phyloP scores from a whole-genome alignment of 192 early-diverging fungal genomes.

The Rhizoclosmatium globosum region DNA sequence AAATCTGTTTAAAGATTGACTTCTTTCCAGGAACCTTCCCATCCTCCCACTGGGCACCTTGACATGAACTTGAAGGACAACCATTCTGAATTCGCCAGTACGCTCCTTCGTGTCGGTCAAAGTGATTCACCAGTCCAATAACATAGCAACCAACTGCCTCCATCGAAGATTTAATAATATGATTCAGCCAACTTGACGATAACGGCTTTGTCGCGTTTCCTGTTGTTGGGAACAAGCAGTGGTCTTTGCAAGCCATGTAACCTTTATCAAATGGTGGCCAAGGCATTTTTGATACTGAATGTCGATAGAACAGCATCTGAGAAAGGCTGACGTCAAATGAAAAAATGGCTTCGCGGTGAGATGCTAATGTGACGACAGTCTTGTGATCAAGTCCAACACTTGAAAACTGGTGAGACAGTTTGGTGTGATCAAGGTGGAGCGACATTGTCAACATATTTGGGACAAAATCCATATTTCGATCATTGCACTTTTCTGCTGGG shows the following conservation, averaged over 20 bases:
- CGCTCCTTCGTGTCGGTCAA: neutral
- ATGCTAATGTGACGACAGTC: neutral
- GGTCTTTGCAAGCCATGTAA: neutral
- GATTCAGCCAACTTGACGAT: neutral
- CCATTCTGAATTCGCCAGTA: neutral
- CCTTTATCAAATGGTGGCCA: neutral
- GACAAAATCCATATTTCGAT: neutral
- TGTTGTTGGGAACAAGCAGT: neutral
- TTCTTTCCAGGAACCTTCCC: neutral
- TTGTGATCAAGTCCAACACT: neutral
- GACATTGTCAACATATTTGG: neutral
- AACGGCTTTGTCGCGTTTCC: neutral
- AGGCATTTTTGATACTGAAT: neutral
- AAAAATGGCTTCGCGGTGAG: neutral
- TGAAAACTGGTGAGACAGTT: neutral
- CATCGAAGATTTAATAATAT: neutral
- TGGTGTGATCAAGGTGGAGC: neutral
- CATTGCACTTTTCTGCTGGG: neutral
- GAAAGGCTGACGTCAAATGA: neutral
- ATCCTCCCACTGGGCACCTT: neutral
- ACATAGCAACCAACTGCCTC: neutral
- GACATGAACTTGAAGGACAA: neutral
- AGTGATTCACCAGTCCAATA: neutral
- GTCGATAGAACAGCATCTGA: neutral
- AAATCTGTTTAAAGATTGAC: neutral